Evolutionary conservation across 306 rosid species (phyloP).

Genomic region (Begonia loranthoides): DNA sequence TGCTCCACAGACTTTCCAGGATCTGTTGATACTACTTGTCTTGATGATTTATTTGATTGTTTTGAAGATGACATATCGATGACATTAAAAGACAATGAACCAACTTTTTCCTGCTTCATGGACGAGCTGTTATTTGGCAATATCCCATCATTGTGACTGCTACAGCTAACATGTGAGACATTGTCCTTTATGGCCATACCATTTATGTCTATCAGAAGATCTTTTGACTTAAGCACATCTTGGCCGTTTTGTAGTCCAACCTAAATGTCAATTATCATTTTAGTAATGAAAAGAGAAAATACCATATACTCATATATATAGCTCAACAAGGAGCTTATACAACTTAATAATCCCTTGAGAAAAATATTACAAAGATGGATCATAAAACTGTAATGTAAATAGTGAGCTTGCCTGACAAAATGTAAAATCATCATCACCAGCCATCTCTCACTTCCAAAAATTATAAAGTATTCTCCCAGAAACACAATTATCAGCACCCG

Average conservation of each 20-base stretch:
- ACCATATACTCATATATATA: not conserved
- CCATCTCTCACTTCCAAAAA: slow-evolving; percentile 29
- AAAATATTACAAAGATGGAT: slow-evolving; percentile 2
- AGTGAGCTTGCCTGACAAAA: slow-evolving; percentile 55
- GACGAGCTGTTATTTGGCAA: slow-evolving; percentile 19
- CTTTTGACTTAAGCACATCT: slow-evolving; percentile 33
- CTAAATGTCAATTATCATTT: slow-evolving; percentile 21
- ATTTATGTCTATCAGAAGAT: slow-evolving; percentile 46
- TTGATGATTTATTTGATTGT: slow-evolving; percentile 15
- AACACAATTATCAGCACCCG: slow-evolving; percentile 2
- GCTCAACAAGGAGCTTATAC: not conserved
- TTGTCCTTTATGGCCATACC: slow-evolving; percentile 37
- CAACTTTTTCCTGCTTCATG: slow-evolving; percentile 44
- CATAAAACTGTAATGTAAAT: slow-evolving; percentile 1
- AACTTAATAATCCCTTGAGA: not conserved
- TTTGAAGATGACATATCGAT: slow-evolving; percentile 27
- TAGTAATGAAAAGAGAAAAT: not conserved
- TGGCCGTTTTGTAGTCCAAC: slow-evolving; percentile 30
- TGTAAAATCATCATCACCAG: slow-evolving; percentile 59
- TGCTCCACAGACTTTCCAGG: slow-evolving; percentile 17
- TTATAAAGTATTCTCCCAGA: slow-evolving; percentile 10
- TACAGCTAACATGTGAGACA: slow-evolving; percentile 15
- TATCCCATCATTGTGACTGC: slow-evolving; percentile 17
- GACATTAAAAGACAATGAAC: slow-evolving; percentile 69
- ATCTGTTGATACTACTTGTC: slow-evolving; percentile 16